A percentile compares a stretch with the other conserved stretches of the same genome.
Evolutionary conservation across 805 yeast species (phyloP).

Genomic region (Yamadazyma scolyti): DNA sequence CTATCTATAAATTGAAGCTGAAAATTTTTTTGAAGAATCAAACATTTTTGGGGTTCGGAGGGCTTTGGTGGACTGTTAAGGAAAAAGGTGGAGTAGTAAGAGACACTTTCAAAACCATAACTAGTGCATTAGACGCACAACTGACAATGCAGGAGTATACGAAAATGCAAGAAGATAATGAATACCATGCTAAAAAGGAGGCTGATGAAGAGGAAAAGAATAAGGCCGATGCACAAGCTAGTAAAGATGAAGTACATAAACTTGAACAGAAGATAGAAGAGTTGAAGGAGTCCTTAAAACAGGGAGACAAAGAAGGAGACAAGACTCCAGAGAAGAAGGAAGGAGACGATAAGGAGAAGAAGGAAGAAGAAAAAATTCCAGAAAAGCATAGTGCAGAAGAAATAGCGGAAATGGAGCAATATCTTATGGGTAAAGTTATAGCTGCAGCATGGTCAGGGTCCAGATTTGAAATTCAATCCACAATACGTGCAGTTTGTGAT

Average conservation of each 20-base stretch:
- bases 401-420: conserved; percentile 67
- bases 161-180: conserved; percentile 58
- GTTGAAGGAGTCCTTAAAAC: conserved; percentile 11
- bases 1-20: conserved; percentile 62
- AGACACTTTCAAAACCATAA: conserved; percentile 67
- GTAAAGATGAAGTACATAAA: conserved; percentile 16
- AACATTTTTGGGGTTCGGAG: conserved; percentile 60
- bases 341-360: conserved; percentile 8
- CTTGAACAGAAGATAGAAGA: conserved; percentile 16
- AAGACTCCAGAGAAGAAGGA: conserved; percentile 11
- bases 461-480: conserved; percentile 71
- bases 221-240: conserved; percentile 9
- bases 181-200: conserved; percentile 38
- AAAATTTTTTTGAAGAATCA: conserved; percentile 64
- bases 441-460: conserved; percentile 87
- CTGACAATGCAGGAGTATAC: conserved; percentile 70
- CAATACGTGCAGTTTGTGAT: conserved; percentile 70
- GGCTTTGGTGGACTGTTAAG: conserved; percentile 63
- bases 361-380: conserved; percentile 20
- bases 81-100: conserved; percentile 72
- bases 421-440: conserved; percentile 72
- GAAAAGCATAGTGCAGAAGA: conserved; percentile 52
- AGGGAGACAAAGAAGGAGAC: conserved; percentile 20
- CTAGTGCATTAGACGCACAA: conserved; percentile 77
- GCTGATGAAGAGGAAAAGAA: no score